Evolutionary conservation across 371 early-diverging fungal genomes (phyloP).

Genomic region (Choanephora cucurbitarum): DNA sequence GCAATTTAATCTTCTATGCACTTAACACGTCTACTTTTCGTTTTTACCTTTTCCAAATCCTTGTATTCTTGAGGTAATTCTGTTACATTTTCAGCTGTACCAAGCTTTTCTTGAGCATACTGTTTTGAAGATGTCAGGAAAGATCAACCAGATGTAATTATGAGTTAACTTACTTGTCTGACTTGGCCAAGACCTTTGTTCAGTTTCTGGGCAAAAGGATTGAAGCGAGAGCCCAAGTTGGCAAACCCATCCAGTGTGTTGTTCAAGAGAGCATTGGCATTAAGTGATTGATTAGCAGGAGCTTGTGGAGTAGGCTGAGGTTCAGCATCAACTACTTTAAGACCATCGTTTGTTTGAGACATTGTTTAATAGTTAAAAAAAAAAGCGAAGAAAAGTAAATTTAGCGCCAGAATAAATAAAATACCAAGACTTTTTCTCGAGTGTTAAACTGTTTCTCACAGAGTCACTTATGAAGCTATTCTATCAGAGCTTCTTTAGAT

Average conservation of each 20-base stretch:
- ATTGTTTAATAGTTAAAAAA: conserved; percentile 12
- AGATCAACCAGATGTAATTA: no score
- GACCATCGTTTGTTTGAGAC: conserved; percentile 26
- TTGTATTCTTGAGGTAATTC: conserved; percentile 89
- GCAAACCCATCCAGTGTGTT: conserved; percentile 65
- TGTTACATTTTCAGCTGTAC: conserved; percentile 78
- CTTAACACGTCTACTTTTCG: neutral
- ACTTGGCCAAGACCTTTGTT: conserved; percentile 77
- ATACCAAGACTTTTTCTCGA: no score
- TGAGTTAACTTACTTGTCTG: conserved; percentile 68
- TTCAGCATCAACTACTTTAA: conserved; percentile 41
- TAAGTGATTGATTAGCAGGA: conserved; percentile 10
- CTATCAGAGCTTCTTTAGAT: no score
- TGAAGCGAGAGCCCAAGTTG: conserved; percentile 62
- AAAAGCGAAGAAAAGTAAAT: neutral
- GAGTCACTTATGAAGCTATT: no score
- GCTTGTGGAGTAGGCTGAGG: conserved; percentile 20
- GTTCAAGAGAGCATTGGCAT: conserved; percentile 37
- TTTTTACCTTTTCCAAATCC: conserved; percentile 71
- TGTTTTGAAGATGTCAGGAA: no score
- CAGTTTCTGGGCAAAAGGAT: conserved; percentile 75
- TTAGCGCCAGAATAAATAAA: no score
- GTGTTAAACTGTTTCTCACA: no score
- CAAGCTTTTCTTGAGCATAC: conserved; percentile 86
- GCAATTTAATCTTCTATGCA: no score